A percentile compares a stretch with the other conserved stretches of the same genome.
These are phyloP conservation scores for Pseudonitzschia pungens DNA, from an alignment of 108 stramenopile species.

Conservation along the genomic window DNA sequence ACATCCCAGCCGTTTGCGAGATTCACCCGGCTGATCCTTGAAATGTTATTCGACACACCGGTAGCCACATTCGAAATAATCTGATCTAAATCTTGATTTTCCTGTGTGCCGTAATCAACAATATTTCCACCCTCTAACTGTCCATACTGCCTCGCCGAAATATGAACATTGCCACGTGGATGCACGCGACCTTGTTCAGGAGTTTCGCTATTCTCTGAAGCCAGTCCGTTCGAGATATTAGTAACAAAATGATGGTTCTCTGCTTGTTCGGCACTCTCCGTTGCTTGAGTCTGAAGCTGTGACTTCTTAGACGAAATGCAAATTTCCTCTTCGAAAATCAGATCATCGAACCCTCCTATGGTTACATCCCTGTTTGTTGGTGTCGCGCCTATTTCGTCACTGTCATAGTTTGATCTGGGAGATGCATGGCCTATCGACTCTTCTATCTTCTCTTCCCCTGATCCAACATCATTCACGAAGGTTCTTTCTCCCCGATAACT, in stretches of 20 bases:
- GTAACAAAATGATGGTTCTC: neutral
- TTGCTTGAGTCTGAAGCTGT: neutral
- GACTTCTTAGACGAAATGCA: neutral
- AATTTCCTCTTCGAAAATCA: constrained; percentile 34
- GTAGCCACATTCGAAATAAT: constrained; percentile 45
- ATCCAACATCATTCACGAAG: neutral
- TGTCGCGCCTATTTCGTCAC: neutral
- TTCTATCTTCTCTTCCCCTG: constrained; percentile 15
- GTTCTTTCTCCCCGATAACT: constrained; percentile 35
- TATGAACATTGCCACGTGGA: constrained; percentile 9
- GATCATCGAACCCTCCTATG: constrained; percentile 26
- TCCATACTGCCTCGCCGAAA: constrained; percentile 23
- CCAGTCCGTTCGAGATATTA: neutral
- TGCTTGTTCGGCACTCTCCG: neutral
- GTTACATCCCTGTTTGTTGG: neutral
- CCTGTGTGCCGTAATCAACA: constrained; percentile 33
- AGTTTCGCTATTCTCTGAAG: neutral
- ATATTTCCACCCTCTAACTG: constrained; percentile 28
- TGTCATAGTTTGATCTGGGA: neutral
- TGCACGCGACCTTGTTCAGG: constrained; percentile 16
- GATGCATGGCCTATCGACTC: neutral
- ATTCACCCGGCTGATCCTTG: constrained; percentile 51
- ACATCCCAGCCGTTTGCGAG: constrained; percentile 80
- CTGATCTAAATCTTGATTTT: constrained; percentile 45
- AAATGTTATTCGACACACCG: constrained; percentile 52